Percentiles rank a stretch among this genome's conserved stretches.
Conservation (phyloP, 768 basidiomycete species). For the Scleroderma bovista region DNA sequence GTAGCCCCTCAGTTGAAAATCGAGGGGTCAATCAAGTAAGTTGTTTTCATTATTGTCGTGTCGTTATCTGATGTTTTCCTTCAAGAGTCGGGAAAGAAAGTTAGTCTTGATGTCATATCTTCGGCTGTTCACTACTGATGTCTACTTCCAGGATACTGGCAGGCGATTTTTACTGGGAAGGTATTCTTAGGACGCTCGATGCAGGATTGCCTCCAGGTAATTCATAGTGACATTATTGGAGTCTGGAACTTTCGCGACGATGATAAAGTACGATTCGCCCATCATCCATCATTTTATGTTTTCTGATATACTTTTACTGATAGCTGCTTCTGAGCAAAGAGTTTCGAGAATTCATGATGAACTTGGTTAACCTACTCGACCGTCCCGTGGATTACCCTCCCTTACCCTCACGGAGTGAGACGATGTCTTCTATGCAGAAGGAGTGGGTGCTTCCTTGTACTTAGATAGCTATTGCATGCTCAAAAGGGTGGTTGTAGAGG, state of each 20-base stretch:
- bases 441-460: background rate
- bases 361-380: background rate
- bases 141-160: background rate
- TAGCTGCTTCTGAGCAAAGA: background rate
- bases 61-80: background rate
- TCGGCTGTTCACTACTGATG: background rate
- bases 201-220: constrained; percentile 9
- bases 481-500: background rate
- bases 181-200: background rate
- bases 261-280: background rate
- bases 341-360: background rate
- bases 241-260: constrained; percentile 13
- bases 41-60: background rate
- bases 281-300: no score
- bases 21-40: background rate
- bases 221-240: constrained; percentile 14
- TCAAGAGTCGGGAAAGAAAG: background rate
- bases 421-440: background rate
- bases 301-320: background rate
- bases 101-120: background rate
- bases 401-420: background rate
- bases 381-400: background rate
- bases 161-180: background rate
- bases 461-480: background rate
- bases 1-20: background rate